Evolutionary conservation across 345 rosid species (phyloP), one percentile per base, ranked within the genome.

Genomic region (Salix viminalis): DNA sequence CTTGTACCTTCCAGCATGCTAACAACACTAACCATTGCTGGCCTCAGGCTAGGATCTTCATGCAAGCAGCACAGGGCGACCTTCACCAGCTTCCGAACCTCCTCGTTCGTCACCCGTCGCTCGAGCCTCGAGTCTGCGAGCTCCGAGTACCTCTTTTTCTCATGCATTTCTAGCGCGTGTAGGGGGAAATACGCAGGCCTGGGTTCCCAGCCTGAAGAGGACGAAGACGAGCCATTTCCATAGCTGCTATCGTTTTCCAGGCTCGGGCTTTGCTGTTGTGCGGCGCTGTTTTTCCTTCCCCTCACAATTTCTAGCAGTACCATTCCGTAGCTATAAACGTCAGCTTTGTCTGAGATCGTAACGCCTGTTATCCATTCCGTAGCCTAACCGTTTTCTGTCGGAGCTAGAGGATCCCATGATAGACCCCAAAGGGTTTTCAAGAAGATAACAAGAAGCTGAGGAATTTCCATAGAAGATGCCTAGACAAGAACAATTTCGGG

Each of bases 111-210:
- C 37, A 90, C 91, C 65, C 95, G 88, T 56, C 91, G 87, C 77
- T 91, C 95, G 8, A 94, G 86, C 83, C 91, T 89, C 1, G 94
- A 86, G 72, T 92, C 98, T 9, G 89, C 97, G 3, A 94, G 89
- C 79, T 92, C 97, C 81, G 79, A 56, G 76, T 94, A 92, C 85
- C 86, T 89, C n/a, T 77, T 70, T 73, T 76, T 76, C 70, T 72
- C 80, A 52, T 80, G 83, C 83, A 80, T 80, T 41, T 41, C 44
- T 10, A 41, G 44, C 1, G 44, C 82, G 70, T 89, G 83, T 65
- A 91, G 77, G 1, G 98, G 98, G 72, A 92, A 92, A 81, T 92
- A 94, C 44, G 87, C 77, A 65, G 83, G 65, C 65, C 56, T 52
- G 12, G 74, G 46, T 16, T 44, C 75, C 50, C 50, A 14, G 0